Percentiles rank a stretch among this genome's conserved stretches.
Conservation (phyloP, 2,329 filamentous ascomycete genomes). For the Ustulina deusta region DNA sequence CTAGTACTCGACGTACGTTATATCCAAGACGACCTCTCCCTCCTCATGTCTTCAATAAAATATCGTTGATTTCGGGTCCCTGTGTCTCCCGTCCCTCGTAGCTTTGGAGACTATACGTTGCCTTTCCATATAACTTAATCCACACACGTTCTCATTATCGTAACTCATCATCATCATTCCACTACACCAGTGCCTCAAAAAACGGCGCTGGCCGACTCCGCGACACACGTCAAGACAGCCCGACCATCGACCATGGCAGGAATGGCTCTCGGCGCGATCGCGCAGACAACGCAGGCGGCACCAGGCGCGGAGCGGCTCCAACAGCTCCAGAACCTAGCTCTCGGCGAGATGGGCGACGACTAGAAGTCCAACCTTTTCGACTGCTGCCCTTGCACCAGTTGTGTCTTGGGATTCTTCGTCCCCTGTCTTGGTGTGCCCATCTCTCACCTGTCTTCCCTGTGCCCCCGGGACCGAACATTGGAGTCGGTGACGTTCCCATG, state of each 20-base stretch:
- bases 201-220: not conserved
- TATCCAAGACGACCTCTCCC: not conserved
- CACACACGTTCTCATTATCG: not conserved
- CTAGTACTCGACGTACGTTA: not conserved
- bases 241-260: constrained; percentile 12
- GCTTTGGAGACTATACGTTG: not conserved
- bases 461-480: not conserved
- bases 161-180: not conserved
- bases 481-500: not conserved
- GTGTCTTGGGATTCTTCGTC: constrained; percentile 55
- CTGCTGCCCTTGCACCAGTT: constrained; percentile 57
- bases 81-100: not conserved
- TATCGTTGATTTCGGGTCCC: not conserved
- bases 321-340: constrained; percentile 28
- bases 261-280: constrained; percentile 7
- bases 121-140: not conserved
- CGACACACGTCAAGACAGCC: not conserved
- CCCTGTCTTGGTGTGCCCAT: constrained; percentile 58
- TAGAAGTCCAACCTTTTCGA: constrained; percentile 53
- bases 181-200: not conserved
- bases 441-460: not conserved
- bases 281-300: constrained; percentile 13
- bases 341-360: constrained; percentile 31
- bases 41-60: not conserved
- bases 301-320: constrained; percentile 20